A percentile compares a stretch with the other conserved stretches of the same genome.
phyloP scores from a whole-genome alignment of 495 filamentous ascomycete species.

The Aspergillus sclerotiicarbonarius region DNA sequence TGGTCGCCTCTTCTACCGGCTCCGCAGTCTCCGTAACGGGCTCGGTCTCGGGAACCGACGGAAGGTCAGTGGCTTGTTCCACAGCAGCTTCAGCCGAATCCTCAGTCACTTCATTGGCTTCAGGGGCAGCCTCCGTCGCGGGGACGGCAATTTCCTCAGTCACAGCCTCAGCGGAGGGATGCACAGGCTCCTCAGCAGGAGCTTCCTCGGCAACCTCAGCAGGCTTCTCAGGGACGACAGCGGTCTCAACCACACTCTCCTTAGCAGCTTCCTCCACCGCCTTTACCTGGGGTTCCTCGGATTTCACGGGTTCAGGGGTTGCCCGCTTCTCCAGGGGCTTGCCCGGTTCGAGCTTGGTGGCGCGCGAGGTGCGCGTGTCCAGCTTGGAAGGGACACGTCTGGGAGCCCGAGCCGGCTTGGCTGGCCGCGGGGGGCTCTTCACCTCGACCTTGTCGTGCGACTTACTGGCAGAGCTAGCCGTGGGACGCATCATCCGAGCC shows the following conservation, averaged over 20 bases:
- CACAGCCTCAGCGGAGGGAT: neutral
- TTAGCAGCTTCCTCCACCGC: slow-evolving; percentile 5
- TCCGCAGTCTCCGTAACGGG: neutral
- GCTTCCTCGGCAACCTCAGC: slow-evolving; percentile 3
- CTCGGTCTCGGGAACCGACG: neutral
- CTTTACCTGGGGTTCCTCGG: slow-evolving; percentile 5
- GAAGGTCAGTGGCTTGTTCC: slow-evolving; percentile 6
- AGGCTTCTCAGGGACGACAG: slow-evolving; percentile 5
- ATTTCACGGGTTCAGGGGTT: slow-evolving; percentile 5
- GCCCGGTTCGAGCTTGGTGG: slow-evolving; percentile 20
- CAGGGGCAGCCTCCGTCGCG: neutral
- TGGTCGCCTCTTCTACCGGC: neutral
- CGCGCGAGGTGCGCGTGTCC: slow-evolving; percentile 20
- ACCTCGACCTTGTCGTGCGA: slow-evolving; percentile 65
- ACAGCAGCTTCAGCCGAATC: slow-evolving; percentile 5
- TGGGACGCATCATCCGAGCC: slow-evolving; percentile 90
- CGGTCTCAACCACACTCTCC: slow-evolving; percentile 8
- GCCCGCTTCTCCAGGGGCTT: slow-evolving; percentile 9
- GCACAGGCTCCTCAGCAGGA: neutral
- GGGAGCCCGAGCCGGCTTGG: slow-evolving; percentile 17
- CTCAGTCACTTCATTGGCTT: neutral
- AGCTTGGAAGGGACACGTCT: slow-evolving; percentile 26
- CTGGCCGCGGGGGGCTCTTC: slow-evolving; percentile 36
- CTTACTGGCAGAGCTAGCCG: slow-evolving; percentile 74
- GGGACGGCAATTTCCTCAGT: neutral